phyloP scores from a whole-genome alignment of 75 land plant species.

The Sequoia sempervirens region DNA sequence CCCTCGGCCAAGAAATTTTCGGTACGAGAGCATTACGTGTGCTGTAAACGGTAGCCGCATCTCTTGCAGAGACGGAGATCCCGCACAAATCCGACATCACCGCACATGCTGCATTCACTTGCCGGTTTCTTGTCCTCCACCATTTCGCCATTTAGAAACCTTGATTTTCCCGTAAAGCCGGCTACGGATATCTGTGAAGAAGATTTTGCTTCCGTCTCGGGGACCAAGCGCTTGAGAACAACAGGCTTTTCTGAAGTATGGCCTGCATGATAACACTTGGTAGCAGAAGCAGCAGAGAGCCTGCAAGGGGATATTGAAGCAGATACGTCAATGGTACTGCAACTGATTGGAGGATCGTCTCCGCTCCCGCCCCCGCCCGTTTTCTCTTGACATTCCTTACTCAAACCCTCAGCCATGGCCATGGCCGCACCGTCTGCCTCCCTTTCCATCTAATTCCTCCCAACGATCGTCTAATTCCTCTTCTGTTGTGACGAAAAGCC shows the following conservation, averaged over 20 bases:
- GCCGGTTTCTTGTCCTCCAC: not conserved
- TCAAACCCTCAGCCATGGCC: not conserved
- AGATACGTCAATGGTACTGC: no score
- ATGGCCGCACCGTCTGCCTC: no score
- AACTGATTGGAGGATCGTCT: not conserved
- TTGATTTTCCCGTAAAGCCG: not conserved
- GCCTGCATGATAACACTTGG: not conserved
- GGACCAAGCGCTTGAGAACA: not conserved
- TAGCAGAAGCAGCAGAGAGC: not conserved
- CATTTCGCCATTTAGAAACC: not conserved
- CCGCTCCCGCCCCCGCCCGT: not conserved
- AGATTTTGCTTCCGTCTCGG: not conserved
- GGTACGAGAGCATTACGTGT: constrained; percentile 19
- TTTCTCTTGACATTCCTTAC: not conserved
- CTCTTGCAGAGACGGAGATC: constrained; percentile 19
- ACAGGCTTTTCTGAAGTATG: not conserved
- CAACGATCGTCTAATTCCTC: not conserved
- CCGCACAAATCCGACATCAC: constrained; percentile 32
- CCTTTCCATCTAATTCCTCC: not conserved
- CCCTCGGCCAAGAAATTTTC: not conserved
- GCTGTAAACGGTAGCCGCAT: constrained; percentile 32
- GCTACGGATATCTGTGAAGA: not conserved
- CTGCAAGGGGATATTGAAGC: not conserved
- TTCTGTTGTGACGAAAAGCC: not conserved
- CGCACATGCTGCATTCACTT: constrained; percentile 36